Evolutionary conservation across 805 yeast species (phyloP).

Genomic region (Wickerhamiella vanderwaltii): DNA sequence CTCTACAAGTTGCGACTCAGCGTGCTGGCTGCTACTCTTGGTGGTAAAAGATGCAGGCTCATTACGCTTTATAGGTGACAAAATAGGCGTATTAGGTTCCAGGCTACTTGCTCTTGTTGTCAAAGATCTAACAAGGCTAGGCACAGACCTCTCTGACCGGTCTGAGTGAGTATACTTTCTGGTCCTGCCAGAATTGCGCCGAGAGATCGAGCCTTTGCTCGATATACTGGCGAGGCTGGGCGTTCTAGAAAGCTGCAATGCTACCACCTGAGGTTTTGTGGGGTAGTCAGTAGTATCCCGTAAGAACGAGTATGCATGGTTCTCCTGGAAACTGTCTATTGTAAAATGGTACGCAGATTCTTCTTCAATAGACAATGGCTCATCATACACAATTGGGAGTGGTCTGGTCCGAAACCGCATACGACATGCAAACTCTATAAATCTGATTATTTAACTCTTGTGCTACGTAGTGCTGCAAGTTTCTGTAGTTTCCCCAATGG

Average conservation of each 20-base stretch:
- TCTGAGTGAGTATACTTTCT: no score
- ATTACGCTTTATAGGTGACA: no score
- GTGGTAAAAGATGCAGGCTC: no score
- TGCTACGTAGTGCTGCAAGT: background rate
- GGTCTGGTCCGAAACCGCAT: conserved; percentile 4
- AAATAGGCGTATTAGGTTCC: no score
- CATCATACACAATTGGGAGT: background rate
- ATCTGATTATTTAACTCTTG: background rate
- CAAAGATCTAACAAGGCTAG: background rate
- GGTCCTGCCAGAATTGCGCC: no score
- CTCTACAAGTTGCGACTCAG: no score
- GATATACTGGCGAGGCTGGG: conserved; percentile 4
- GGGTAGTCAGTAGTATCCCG: background rate
- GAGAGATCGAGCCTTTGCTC: no score
- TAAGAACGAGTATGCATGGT: conserved; percentile 3
- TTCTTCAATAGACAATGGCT: conserved; percentile 8
- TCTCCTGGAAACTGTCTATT: background rate
- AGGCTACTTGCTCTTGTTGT: no score
- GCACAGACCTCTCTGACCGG: no score
- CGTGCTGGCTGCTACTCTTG: no score
- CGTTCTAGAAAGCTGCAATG: conserved; percentile 4
- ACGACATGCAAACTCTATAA: background rate
- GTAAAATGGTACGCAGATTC: conserved; percentile 4
- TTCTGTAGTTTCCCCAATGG: background rate
- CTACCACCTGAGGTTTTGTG: conserved; percentile 1